phyloP scores from a whole-genome alignment of 352 stramenopile species.

The Thalassiosira delicatula region DNA sequence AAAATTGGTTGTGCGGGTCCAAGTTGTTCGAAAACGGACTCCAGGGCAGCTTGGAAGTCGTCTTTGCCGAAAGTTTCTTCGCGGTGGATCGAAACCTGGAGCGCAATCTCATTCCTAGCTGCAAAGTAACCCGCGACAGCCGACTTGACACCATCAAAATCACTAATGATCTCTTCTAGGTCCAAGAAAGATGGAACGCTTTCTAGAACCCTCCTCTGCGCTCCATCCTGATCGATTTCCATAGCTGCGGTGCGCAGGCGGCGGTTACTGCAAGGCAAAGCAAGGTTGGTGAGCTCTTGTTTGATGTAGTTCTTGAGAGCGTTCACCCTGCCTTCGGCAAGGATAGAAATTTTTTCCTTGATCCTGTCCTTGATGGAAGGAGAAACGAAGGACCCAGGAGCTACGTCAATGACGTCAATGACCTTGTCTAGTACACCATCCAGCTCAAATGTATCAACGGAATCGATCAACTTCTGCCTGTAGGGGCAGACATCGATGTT shows the following conservation, averaged over 20 bases:
- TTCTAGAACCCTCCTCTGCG: conserved; percentile 32
- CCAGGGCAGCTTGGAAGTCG: conserved; percentile 26
- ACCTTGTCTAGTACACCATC: conserved; percentile 12
- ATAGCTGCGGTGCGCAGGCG: conserved; percentile 27
- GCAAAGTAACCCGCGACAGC: conserved; percentile 36
- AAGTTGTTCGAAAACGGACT: conserved; percentile 28
- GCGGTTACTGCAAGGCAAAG: background rate
- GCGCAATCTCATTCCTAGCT: conserved; percentile 32
- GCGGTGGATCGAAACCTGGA: conserved; percentile 38
- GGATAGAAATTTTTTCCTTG: background rate
- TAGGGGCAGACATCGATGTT: conserved; percentile 46
- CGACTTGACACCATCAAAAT: background rate
- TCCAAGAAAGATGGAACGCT: background rate
- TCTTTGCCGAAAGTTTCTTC: conserved; percentile 16
- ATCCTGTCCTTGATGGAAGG: conserved; percentile 15
- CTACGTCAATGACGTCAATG: too few relatives aligned
- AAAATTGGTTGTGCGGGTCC: conserved; percentile 31
- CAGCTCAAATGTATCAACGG: conserved; percentile 29
- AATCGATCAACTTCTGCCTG: conserved; percentile 7
- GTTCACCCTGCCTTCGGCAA: background rate
- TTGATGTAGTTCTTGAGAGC: background rate
- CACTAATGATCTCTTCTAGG: background rate
- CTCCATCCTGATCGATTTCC: conserved; percentile 34
- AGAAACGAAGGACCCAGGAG: too few relatives aligned
- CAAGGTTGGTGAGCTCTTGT: background rate